Evolutionary conservation across 2,329 filamentous ascomycete genomes (phyloP).

Genomic region (Verruconis gallopava): DNA sequence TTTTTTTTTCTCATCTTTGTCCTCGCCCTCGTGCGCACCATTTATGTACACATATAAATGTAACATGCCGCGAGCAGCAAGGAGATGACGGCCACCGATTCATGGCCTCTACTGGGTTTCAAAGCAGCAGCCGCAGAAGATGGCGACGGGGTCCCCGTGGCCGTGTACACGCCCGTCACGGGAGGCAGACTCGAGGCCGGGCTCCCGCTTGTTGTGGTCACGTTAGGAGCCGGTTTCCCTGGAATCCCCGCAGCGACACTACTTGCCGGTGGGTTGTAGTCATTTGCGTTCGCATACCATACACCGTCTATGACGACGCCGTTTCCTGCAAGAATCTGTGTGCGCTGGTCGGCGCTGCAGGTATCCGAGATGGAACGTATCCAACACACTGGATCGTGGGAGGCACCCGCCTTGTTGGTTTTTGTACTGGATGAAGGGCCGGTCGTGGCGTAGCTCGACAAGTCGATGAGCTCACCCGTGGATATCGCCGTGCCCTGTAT

Average conservation of each 20-base stretch:
- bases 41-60: too few relatives aligned
- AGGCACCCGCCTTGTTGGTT: constrained; percentile 33
- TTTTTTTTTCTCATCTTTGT: too few relatives aligned
- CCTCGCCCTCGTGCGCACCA: too few relatives aligned
- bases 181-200: constrained; percentile 10
- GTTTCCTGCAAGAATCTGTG: constrained; percentile 34
- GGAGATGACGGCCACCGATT: too few relatives aligned
- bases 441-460: constrained; percentile 41
- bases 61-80: too few relatives aligned
- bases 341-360: constrained; percentile 39
- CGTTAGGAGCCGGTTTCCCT: constrained; percentile 16
- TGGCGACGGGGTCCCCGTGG: constrained; percentile 21
- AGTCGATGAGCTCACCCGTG: constrained; percentile 37
- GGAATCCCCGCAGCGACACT: constrained; percentile 21
- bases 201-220: not conserved
- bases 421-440: constrained; percentile 46
- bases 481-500: constrained; percentile 37
- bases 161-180: constrained; percentile 26
- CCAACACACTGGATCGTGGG: constrained; percentile 45
- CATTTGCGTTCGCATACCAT: constrained; percentile 30
- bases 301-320: constrained; percentile 50
- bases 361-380: constrained; percentile 38
- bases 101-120: too few relatives aligned
- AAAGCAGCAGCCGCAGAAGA: not conserved
- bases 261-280: constrained; percentile 24